Percentiles rank a stretch among this genome's conserved stretches.
phyloP scores from a whole-genome alignment of 2,329 filamentous ascomycete species.

The Graphilbum ipis-grandicollis region DNA sequence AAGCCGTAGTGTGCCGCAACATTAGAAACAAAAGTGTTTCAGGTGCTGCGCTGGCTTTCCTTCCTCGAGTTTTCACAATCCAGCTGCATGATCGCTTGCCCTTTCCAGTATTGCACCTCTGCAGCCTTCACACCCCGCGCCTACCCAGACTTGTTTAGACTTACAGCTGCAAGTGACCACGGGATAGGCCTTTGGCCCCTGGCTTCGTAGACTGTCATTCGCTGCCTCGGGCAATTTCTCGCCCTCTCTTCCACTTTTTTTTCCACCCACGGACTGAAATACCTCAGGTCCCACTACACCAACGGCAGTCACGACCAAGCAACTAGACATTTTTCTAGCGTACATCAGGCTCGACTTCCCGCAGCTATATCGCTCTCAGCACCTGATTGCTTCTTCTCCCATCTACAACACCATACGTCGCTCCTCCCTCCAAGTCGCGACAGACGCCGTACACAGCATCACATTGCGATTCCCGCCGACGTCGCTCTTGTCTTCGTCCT shows the following conservation, averaged over 20 bases:
- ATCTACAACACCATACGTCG: neutral
- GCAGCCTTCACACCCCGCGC: neutral
- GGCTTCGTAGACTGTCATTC: neutral
- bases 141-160: too few species aligned
- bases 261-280: neutral
- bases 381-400: neutral
- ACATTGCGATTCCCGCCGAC: too few species aligned
- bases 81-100: too few species aligned
- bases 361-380: neutral
- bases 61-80: too few species aligned
- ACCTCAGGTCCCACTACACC: neutral
- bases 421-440: too few species aligned
- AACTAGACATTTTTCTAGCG: neutral
- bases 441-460: too few species aligned
- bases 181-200: neutral
- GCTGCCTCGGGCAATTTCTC: neutral
- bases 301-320: neutral
- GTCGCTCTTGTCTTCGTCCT: neutral
- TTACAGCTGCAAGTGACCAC: neutral
- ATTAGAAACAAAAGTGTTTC: too few species aligned
- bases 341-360: too few species aligned
- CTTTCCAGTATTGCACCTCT: neutral
- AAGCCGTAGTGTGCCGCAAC: too few species aligned
- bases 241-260: neutral
- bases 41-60: too few species aligned